A percentile compares a stretch with the other conserved stretches of the same genome.
These are phyloP conservation scores for Lachnellula hyalina DNA, from an alignment of 2,329 filamentous ascomycete species.

Conservation along the genomic window DNA sequence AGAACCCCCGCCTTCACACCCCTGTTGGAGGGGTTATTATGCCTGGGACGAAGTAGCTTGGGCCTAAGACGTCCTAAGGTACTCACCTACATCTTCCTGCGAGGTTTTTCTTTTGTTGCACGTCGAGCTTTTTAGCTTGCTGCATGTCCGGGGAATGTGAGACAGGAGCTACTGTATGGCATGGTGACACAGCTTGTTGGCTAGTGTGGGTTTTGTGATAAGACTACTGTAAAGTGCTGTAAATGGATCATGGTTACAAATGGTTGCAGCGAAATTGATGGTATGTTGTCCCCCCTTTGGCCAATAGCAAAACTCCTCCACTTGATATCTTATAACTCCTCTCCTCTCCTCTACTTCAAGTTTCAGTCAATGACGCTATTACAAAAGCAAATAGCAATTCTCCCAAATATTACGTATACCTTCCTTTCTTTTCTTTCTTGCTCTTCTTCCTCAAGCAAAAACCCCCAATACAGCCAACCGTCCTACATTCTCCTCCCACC, in stretches of 20 bases:
- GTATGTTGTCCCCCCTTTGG: background rate
- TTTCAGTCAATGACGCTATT: no score
- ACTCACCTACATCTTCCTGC: no score
- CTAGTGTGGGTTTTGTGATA: background rate
- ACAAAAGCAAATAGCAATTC: no score
- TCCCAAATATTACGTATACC: background rate
- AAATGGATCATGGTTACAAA: background rate
- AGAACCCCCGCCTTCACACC: no score
- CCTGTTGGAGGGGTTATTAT: no score
- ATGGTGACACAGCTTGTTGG: background rate
- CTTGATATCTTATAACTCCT: background rate
- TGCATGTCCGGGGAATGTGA: background rate
- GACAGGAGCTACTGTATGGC: background rate
- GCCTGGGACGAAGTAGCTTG: no score
- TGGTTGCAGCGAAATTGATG: background rate
- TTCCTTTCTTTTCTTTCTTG: background rate
- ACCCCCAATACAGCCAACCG: conserved; percentile 39
- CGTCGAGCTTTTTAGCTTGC: background rate
- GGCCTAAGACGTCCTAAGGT: no score
- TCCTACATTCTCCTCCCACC: conserved; percentile 39
- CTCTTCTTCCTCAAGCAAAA: conserved; percentile 25
- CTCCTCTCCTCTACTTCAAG: no score
- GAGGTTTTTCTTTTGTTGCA: background rate
- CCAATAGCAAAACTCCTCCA: background rate
- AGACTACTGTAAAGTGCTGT: background rate